These are phyloP conservation scores for Trichoderma cornu-damae DNA, from an alignment of 2,329 filamentous ascomycete genomes.

Conservation along the genomic window DNA sequence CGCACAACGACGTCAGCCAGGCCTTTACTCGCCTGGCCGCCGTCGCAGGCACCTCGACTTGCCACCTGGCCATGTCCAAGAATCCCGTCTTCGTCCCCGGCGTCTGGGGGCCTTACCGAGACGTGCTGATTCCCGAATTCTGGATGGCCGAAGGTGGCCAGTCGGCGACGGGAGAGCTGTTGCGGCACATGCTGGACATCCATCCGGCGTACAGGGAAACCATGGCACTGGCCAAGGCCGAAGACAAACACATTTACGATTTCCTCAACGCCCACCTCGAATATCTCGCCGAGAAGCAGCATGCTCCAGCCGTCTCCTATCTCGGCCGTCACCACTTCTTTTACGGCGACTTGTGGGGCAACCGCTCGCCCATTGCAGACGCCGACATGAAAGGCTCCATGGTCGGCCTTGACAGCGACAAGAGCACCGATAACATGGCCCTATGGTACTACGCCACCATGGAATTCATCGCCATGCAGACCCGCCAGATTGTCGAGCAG, in stretches of 20 bases:
- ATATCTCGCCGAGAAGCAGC: constrained; percentile 62
- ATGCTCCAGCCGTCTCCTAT: constrained; percentile 75
- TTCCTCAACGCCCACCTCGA: constrained; percentile 85
- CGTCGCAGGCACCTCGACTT: constrained; percentile 94
- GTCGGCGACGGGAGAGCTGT: constrained; percentile 88
- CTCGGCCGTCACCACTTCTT: constrained; percentile 95
- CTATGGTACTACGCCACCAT: constrained; percentile 93
- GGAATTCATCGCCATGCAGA: constrained; percentile 98
- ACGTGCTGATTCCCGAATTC: constrained; percentile 83
- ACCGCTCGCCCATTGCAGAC: constrained; percentile 89
- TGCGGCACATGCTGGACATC: constrained; percentile 92
- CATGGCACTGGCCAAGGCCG: constrained; percentile 69
- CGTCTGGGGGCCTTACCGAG: constrained; percentile 95
- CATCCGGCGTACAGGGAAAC: constrained; percentile 86
- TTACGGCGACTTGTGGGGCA: constrained; percentile 96
- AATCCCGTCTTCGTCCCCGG: constrained; percentile 90
- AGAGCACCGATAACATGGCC: constrained; percentile 78
- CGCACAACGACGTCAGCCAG: constrained; percentile 82
- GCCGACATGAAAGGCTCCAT: constrained; percentile 87
- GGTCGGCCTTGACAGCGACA: constrained; percentile 82
- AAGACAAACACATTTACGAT: constrained; percentile 87
- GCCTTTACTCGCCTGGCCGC: constrained; percentile 90
- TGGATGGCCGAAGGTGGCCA: constrained; percentile 99
- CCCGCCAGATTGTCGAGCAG: constrained; percentile 85
- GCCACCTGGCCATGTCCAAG: constrained; percentile 92